Evolutionary conservation across 805 yeast genomes (phyloP).

Genomic region (Barnettozyma botsteinii): DNA sequence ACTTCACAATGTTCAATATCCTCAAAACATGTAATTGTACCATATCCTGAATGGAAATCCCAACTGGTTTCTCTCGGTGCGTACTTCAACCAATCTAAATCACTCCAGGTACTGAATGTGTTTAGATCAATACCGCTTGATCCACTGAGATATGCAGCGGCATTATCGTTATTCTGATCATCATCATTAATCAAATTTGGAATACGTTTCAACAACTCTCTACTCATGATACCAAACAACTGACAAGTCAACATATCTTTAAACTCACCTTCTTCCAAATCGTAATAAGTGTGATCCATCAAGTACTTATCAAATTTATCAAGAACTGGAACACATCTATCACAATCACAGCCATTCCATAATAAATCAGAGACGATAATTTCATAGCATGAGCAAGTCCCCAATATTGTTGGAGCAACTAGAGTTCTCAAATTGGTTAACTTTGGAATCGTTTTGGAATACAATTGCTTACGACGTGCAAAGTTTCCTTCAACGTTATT

Average conservation of each 20-base stretch:
- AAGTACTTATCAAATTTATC: conserved; percentile 53
- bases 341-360: conserved; percentile 76
- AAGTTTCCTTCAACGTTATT: conserved; percentile 77
- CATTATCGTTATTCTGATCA: not conserved
- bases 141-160: not conserved
- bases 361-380: conserved; percentile 60
- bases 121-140: not conserved
- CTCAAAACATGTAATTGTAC: conserved; percentile 34
- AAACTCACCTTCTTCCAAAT: conserved; percentile 37
- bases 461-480: conserved; percentile 49
- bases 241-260: conserved; percentile 59
- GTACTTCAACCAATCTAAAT: conserved; percentile 26
- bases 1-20: conserved; percentile 35
- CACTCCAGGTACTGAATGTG: conserved; percentile 13
- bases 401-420: conserved; percentile 54
- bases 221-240: conserved; percentile 48
- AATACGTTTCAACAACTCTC: conserved; percentile 34
- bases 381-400: conserved; percentile 61
- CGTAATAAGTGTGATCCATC: conserved; percentile 59
- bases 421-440: conserved; percentile 37
- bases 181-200: conserved; percentile 1
- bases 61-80: conserved; percentile 35
- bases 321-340: conserved; percentile 43
- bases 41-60: conserved; percentile 43
- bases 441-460: conserved; percentile 42